Conservation (phyloP, 179 eudicot species). For the Spinacia oleracea region DNA sequence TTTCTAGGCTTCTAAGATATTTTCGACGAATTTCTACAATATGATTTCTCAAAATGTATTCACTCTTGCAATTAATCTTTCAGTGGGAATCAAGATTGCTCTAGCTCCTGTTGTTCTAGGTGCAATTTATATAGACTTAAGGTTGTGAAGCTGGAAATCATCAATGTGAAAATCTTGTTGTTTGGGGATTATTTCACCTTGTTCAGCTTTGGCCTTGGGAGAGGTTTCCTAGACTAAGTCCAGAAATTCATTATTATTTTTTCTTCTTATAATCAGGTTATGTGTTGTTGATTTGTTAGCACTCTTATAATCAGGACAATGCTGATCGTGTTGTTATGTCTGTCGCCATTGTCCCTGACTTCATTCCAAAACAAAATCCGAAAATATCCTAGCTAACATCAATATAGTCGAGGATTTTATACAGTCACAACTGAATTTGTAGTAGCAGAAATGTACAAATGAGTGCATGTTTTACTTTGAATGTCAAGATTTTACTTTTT, state of each 20-base stretch:
- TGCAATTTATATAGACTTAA: conserved; percentile 38
- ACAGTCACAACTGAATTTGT: no score
- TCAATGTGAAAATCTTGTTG: conserved; percentile 2
- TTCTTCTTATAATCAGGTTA: no score
- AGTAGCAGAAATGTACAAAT: no score
- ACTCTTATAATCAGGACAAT: no score
- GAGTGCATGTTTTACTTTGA: no score
- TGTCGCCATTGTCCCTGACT: no score
- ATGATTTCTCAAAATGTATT: conserved; percentile 16
- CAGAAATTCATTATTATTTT: no score
- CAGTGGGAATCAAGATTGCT: conserved; percentile 40
- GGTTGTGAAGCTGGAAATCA: conserved; percentile 1
- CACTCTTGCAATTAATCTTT: conserved; percentile 39
- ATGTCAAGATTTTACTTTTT: no score
- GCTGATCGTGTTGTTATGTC: no score
- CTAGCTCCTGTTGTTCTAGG: conserved; percentile 37
- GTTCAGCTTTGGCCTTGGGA: conserved; percentile 52
- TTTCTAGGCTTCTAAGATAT: no score
- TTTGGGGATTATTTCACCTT: conserved; percentile 32
- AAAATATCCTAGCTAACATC: background rate
- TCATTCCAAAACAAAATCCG: background rate
- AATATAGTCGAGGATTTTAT: background rate
- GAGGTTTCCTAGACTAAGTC: conserved; percentile 36
- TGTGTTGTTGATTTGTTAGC: no score
- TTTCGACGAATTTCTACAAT: background rate